Evolutionary conservation across 805 yeast genomes (phyloP).

Genomic region (Groenewaldozyma salmanticensis): DNA sequence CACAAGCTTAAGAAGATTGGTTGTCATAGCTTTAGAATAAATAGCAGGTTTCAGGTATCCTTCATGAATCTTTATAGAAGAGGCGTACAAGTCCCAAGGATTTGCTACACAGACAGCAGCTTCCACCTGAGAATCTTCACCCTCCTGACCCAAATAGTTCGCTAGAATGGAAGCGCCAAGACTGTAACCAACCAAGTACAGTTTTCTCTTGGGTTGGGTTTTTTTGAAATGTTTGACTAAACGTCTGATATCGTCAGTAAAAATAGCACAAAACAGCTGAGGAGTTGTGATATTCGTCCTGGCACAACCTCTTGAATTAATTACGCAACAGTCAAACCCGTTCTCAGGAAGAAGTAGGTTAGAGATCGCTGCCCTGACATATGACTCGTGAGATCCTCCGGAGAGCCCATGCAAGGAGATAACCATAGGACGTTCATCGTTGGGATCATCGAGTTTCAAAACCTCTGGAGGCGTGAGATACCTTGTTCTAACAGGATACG

Average conservation of each 20-base stretch:
- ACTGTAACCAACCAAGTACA: slow-evolving; percentile 69
- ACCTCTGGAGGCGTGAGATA: slow-evolving; percentile 41
- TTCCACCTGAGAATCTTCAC: slow-evolving; percentile 31
- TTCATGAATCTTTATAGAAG: slow-evolving; percentile 35
- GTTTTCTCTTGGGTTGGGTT: slow-evolving; percentile 52
- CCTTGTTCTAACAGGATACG: slow-evolving; percentile 44
- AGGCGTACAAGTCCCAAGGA: slow-evolving; percentile 64
- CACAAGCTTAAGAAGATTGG: slow-evolving; percentile 37
- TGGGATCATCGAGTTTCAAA: slow-evolving; percentile 17
- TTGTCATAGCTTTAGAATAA: slow-evolving; percentile 44
- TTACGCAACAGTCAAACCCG: slow-evolving; percentile 55
- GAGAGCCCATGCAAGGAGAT: slow-evolving; percentile 67
- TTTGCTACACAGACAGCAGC: slow-evolving; percentile 54
- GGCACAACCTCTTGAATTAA: slow-evolving; percentile 72
- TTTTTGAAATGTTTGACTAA: slow-evolving; percentile 41
- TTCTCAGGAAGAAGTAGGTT: slow-evolving; percentile 14
- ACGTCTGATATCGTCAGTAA: slow-evolving; percentile 60
- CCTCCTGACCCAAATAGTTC: slow-evolving; percentile 63
- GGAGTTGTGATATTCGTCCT: slow-evolving; percentile 60
- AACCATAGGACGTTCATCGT: slow-evolving; percentile 45
- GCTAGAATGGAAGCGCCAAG: slow-evolving; percentile 66
- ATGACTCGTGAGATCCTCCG: slow-evolving; percentile 78
- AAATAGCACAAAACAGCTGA: slow-evolving; percentile 55
- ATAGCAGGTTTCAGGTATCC: slow-evolving; percentile 35
- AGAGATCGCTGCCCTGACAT: slow-evolving; percentile 42